Evolutionary conservation across 257 asterid species (phyloP), one percentile per base, ranked within the genome.

Genomic region (Misopates orontium): DNA sequence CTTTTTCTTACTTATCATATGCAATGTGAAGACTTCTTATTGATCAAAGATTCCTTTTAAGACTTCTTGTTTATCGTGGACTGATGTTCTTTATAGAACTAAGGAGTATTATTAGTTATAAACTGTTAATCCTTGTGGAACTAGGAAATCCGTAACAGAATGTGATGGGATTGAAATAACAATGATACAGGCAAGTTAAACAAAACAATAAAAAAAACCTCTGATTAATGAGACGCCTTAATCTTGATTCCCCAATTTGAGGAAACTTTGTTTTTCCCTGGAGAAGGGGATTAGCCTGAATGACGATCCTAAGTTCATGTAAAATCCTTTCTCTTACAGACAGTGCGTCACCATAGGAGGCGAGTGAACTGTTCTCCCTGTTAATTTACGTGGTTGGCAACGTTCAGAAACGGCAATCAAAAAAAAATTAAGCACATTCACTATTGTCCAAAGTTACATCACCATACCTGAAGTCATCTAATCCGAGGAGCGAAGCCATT

Each of bases 221-320:
- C 68, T 90, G 97, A 73, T 85, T 90, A 57, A 90, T 55, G 47
- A 90, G 82, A 57, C 87, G 91, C 74, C 89, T 79, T 60, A 90
- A 78, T 72, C 97, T 80, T 15, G 97, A 75, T 67, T 79, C 79
- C 73, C 55, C 69, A 57, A 82, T 41, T 51, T 76, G 74, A 21
- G 96, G 97, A 67, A 82, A 78, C 60, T 51, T 57, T 8, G 74
- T 39, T 72, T 65, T 79, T 51, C 77, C 87, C 23, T 65, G 82
- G 44, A 90, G 80, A 41, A 78, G 81, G 15, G 97, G 97, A 71
- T 80, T 87, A 49, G 85, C 87, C 72, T 74, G 74, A 23, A 90
- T 81, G 50, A 87, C 47, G 13, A 18, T 54, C 62, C 66, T 76
- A 15, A 90, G 71, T 61, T 80, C 89, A 16, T 67, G 61, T 58